Evolutionary conservation across 2,329 filamentous ascomycete genomes (phyloP), one percentile per base, ranked within the genome.

Genomic region (Cladorrhinum sp.): DNA sequence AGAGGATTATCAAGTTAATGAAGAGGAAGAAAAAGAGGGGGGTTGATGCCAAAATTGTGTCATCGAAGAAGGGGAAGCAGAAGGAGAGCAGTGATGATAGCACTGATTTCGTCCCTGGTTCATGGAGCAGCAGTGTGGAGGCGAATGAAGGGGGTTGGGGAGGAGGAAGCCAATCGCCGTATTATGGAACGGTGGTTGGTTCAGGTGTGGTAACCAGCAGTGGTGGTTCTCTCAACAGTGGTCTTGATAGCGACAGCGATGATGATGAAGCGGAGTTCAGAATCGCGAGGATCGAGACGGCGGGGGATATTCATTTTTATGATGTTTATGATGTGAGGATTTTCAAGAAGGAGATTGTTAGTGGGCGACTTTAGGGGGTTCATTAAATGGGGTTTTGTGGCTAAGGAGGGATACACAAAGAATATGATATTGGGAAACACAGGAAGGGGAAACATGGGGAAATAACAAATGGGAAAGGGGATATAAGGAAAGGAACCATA

Each of bases 271-370:
- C 69, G 1, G 66, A 66, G n/a, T 59, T 58, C 2, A 41, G 45
- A 2, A 54, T 60, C 13, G 62, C 64, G 32, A 77, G 72, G 62
- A 69, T 79, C 6, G 74, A 78, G 61, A 71, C 75, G 7, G 61
- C 77, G 2, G 76, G 79, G 18, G 70, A 69, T 2, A 66, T 78
- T 8, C 69, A 70, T 6, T 80, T 80, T 62, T 77, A 75, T 53
- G 78, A 82, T 50, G 71, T 81, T 5, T 72, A 64, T 64, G 82
- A 77, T 0, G 76, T 85, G 36, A 77, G 76, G 62, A 85, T 87
- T 54, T 87, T 86, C 64, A 77, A 82, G 66, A 85, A 85, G 71
- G 82, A 85, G 67, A 71, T 86, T 53, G 74, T 79, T 29, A 64
- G 65, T 22, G 79, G 78, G 1, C 70, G 74, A 22, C 66, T 82